Evolutionary conservation across 306 rosid species (phyloP).

Genomic region (Mimosa bimucronata): DNA sequence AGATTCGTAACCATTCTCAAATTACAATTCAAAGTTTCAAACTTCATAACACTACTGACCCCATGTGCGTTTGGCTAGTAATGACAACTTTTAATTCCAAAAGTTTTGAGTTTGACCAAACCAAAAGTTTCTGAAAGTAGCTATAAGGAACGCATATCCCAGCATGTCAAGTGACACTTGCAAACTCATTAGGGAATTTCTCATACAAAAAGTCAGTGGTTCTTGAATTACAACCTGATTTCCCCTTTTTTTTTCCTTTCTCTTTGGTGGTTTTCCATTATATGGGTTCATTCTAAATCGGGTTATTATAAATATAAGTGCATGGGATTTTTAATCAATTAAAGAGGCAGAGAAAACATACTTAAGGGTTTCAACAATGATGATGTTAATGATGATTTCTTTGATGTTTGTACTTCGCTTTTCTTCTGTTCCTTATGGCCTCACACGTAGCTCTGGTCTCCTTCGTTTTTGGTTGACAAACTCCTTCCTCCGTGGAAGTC

Average conservation of each 20-base stretch:
- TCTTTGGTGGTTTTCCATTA: conserved; percentile 30
- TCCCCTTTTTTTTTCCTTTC: not conserved
- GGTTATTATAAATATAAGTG: not conserved
- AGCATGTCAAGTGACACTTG: conserved; percentile 29
- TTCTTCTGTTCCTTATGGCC: too few species aligned
- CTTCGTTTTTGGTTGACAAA: too few species aligned
- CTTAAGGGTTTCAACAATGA: too few species aligned
- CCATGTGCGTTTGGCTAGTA: conserved; percentile 14
- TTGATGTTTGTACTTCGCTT: too few species aligned
- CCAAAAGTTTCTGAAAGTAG: not conserved
- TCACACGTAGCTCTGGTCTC: too few species aligned
- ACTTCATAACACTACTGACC: not conserved
- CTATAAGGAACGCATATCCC: conserved; percentile 19
- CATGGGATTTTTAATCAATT: conserved; percentile 45
- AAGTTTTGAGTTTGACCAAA: conserved; percentile 21
- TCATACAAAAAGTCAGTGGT: conserved; percentile 29
- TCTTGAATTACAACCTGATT: conserved; percentile 10
- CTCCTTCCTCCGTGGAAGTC: too few species aligned
- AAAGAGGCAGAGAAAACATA: too few species aligned
- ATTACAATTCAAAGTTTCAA: not conserved
- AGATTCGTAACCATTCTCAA: conserved; percentile 12
- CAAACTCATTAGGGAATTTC: conserved; percentile 17
- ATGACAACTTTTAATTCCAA: conserved; percentile 17
- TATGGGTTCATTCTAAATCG: conserved; percentile 31
- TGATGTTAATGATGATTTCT: too few species aligned